Evolutionary conservation across 441 rosid species (phyloP), one percentile per base, ranked within the genome.

Genomic region (Jatropha podagrica): DNA sequence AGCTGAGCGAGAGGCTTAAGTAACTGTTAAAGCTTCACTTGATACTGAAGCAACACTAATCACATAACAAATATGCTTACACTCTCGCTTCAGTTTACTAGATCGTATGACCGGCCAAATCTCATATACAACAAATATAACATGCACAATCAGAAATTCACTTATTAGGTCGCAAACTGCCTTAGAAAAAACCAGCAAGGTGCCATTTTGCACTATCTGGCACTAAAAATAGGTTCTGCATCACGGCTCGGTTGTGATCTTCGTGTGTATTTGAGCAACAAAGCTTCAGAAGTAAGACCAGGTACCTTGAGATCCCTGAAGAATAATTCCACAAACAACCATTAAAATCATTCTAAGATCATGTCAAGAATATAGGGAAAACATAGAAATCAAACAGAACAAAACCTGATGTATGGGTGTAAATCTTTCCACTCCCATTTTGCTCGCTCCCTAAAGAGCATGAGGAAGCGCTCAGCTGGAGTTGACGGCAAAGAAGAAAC

Each of bases 381-480:
- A 14, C 32, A 72, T 2, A 8, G 3, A 42, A 48, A 48, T 46
- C 26, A 56, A 62, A 42, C 17, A 17, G 4, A 72, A 44, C 11
- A 14, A 71, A 71, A 93, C 99, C 98, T 91, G 76, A 93, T 78
- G 84, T 88, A 95, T 55, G 98, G 98, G 81, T 89, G 86, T 54
- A 95, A 84, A 78, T 95, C 98, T 83, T 89, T 92, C 95, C 91
- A 84, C 55, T 89, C 97, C 99, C 98, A 93, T 83, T 84, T 93
- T 42, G 89, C 51, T 67, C 93, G 87, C 75, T 91, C 92, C 71
- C 77, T 87, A 77, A 95, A 93, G 37, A 95, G 90, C 68, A 81
- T 66, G 0, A 86, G 63, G 71, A 95, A 95, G 11, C 97, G 84
- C 69, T 92, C 94, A 15, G 91, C 82, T 48, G 99, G 98, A 72